These are phyloP conservation scores for Beauveria asiatica DNA, from an alignment of 2,329 filamentous ascomycete species.

Conservation along the genomic window DNA sequence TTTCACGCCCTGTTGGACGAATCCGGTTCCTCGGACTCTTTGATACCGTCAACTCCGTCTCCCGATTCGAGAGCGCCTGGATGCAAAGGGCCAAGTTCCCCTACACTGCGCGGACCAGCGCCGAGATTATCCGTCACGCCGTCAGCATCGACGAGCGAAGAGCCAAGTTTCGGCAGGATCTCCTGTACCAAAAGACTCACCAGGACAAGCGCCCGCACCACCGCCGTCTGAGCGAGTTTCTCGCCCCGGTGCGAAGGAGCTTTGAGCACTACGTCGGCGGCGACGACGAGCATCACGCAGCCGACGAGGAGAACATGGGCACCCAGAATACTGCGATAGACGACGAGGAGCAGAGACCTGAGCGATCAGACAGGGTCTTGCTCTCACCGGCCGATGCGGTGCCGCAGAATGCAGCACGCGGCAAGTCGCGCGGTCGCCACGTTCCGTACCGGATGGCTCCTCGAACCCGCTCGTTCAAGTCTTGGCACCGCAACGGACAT, in stretches of 20 bases:
- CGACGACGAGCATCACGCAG: not conserved
- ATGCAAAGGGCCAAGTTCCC: constrained; percentile 75
- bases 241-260: constrained; percentile 15
- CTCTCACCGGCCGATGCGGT: constrained; percentile 7
- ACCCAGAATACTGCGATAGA: not conserved
- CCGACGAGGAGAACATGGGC: not conserved
- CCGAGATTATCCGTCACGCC: constrained; percentile 57
- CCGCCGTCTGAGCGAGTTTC: constrained; percentile 16
- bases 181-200: constrained; percentile 46
- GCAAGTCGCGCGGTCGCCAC: constrained; percentile 18
- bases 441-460: constrained; percentile 35
- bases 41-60: constrained; percentile 74
- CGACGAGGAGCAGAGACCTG: not conserved
- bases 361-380: not conserved
- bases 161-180: constrained; percentile 63
- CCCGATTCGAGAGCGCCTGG: constrained; percentile 65
- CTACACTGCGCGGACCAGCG: constrained; percentile 51
- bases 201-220: constrained; percentile 13
- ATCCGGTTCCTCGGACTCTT: constrained; percentile 74
- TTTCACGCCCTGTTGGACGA: constrained; percentile 63
- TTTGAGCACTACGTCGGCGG: constrained; percentile 9
- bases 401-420: constrained; percentile 2
- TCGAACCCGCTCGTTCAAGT: constrained; percentile 10
- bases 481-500: not conserved
- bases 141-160: constrained; percentile 64